Conservation (phyloP, 164 flowering plant species). For the Amborella trichopoda region DNA sequence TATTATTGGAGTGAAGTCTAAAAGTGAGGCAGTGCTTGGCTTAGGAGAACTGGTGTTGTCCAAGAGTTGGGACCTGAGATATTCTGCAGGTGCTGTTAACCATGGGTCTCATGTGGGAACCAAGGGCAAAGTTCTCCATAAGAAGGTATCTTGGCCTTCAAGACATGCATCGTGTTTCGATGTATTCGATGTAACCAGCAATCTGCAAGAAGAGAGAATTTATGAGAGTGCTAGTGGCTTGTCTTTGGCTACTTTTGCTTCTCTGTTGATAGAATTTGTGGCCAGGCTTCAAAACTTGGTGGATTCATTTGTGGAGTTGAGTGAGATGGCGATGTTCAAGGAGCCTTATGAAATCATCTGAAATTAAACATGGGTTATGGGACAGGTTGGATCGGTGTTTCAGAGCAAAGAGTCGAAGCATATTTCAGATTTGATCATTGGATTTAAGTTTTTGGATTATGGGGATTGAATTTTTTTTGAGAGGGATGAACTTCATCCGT, state of each 20-base stretch:
- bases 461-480: too few species aligned
- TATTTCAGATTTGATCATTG: too few species aligned
- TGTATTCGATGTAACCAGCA: conserved; percentile 9
- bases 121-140: too few species aligned
- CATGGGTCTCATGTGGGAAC: too few species aligned
- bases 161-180: conserved; percentile 24
- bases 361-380: too few species aligned
- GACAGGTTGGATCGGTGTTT: too few species aligned
- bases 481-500: too few species aligned
- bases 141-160: conserved; percentile 45
- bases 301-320: conserved; percentile 57
- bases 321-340: conserved; percentile 59
- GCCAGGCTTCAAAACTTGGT: conserved; percentile 91
- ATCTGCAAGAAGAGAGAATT: conserved; percentile 42
- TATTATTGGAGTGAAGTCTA: conserved; percentile 24
- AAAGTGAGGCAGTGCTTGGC: conserved; percentile 44
- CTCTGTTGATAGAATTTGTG: conserved; percentile 82
- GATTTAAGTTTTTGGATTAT: too few species aligned
- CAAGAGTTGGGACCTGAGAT: conserved; percentile 18
- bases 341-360: conserved; percentile 52
- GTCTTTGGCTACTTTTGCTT: conserved; percentile 75
- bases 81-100: too few species aligned
- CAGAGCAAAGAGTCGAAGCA: too few species aligned
- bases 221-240: conserved; percentile 83
- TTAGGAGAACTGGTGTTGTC: conserved; percentile 12